Conservation (phyloP, 176 grass and related monocot species). For the Carex kokanica region DNA sequence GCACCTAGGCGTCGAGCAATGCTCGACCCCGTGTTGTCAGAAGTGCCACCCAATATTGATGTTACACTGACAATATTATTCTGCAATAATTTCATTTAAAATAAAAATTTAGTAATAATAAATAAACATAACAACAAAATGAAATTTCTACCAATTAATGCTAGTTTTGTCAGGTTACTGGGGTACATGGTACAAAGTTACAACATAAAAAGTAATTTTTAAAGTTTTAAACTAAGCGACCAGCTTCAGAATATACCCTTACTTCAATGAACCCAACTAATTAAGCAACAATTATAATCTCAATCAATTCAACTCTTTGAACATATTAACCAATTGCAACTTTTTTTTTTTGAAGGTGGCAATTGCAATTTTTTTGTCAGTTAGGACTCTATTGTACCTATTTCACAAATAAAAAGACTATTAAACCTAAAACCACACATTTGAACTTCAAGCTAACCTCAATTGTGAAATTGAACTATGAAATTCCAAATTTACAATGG, state of each 20-base stretch:
- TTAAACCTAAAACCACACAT: background rate
- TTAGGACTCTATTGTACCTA: background rate
- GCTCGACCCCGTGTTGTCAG: conserved; percentile 77
- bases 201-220: background rate
- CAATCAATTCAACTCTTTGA: background rate
- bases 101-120: background rate
- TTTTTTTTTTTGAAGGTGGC: background rate
- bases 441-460: background rate
- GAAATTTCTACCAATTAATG: background rate
- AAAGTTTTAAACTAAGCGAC: too few relatives aligned
- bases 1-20: conserved; percentile 78
- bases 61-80: conserved; percentile 58
- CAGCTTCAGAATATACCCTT: background rate
- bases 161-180: background rate
- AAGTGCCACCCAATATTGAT: conserved; percentile 74
- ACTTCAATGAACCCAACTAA: background rate
- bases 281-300: background rate
- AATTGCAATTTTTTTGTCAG: background rate
- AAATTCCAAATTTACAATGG: background rate
- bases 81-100: conserved; percentile 34
- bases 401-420: too few relatives aligned
- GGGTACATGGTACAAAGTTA: background rate
- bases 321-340: conserved; percentile 3
- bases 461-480: background rate
- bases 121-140: background rate